Base-by-base conservation (phyloP, 805 yeast species). In the Cyberlindnera sargentensis region DNA sequence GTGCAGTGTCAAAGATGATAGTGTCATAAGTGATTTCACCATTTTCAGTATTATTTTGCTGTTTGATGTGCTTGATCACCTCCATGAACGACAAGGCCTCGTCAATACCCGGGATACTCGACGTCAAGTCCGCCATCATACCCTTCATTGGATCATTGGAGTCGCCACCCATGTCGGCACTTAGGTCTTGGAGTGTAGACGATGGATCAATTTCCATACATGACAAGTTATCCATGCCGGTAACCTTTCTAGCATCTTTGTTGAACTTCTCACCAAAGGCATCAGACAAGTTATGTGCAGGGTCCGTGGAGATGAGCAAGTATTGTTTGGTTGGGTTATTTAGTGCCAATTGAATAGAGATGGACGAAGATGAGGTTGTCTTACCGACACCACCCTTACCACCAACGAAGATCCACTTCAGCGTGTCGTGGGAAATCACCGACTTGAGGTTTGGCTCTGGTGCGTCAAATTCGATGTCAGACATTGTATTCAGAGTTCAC, bases 331-430 rank as follows among this genome's bases (percentile, higher is more conserved):
- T 51, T 31, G 95, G 95, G 60, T 95, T 83, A 45, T 75, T 71
- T 48, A 84, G 66, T 15, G 99, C 97, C 63, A 93, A 76, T 67
- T 93, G 98, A 49, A 90, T 83, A 24, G 99, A 95, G 53, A 93
- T 75, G 25, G 97, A 89, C 38, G 96, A 90, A 1, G 98, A 91
- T 4, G 97, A 86, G 26, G 99, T 93, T 50, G 99, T 93, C 64
- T 93, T 93, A 58, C 99, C 99, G 28, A 93, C 99, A 67, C 99
- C 99, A 64, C 99, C 99, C 71, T 93, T 93, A 55, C 99, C 99
- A 52, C 99, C 99, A 36, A 91, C 98, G 59, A 93, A 93, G 50
- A 93, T 83, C 99, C 99, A 93, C 60, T 85, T 86, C 60, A 93
- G 76, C 9, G 84, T 65, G 34, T 79, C 66, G 27, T 83, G 86